These are phyloP conservation scores for Neopestalotiopsis rosae DNA, from an alignment of 2,329 filamentous ascomycete genomes.

Conservation along the genomic window DNA sequence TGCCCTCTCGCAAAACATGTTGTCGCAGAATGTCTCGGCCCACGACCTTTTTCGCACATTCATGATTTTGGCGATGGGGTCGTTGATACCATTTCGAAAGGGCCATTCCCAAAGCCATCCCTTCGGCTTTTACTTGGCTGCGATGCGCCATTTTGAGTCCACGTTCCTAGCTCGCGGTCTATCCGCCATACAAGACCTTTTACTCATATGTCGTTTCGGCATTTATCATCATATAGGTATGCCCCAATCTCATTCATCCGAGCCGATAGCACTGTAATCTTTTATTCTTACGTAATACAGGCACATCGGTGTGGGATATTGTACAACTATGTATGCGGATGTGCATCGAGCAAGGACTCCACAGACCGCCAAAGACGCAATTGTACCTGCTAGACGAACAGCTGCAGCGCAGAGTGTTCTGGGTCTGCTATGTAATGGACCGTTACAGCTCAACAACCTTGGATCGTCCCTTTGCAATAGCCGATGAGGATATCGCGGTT, in stretches of 20 bases:
- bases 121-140: constrained; percentile 45
- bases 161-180: constrained; percentile 38
- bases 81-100: constrained; percentile 39
- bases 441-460: constrained; percentile 48
- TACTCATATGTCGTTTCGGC: constrained; percentile 45
- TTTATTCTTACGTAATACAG: constrained; percentile 18
- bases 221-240: constrained; percentile 48
- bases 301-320: constrained; percentile 46
- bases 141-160: constrained; percentile 36
- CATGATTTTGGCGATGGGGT: constrained; percentile 44
- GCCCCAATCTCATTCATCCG: neutral
- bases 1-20: neutral
- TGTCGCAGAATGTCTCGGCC: constrained; percentile 2
- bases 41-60: constrained; percentile 41
- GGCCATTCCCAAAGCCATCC: constrained; percentile 40
- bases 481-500: constrained; percentile 43
- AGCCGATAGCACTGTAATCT: no score
- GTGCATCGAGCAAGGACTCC: constrained; percentile 44
- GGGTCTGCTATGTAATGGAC: constrained; percentile 51
- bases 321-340: constrained; percentile 44
- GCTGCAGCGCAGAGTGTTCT: constrained; percentile 45
- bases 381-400: constrained; percentile 38
- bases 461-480: constrained; percentile 46
- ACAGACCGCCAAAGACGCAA: constrained; percentile 24
- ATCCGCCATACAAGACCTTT: constrained; percentile 44